Evolutionary conservation across 1,284 basidiomycete species (phyloP).

Genomic region (Naganishia albida): DNA sequence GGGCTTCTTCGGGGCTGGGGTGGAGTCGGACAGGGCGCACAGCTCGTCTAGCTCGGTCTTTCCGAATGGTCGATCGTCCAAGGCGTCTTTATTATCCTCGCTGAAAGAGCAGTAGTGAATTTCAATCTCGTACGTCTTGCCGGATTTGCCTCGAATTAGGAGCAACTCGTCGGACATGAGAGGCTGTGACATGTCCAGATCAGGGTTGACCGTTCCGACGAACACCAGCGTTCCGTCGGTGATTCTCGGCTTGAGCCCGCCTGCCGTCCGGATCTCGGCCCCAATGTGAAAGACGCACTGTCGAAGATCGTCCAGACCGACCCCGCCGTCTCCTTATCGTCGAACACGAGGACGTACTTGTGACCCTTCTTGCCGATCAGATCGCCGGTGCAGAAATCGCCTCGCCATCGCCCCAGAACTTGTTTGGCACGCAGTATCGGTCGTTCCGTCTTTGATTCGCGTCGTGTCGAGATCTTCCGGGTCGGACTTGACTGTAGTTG

Average conservation of each 20-base stretch:
- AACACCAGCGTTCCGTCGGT: conserved; percentile 5
- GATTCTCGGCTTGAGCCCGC: conserved; percentile 1
- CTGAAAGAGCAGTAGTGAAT: conserved; percentile 16
- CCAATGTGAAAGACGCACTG: conserved; percentile 23
- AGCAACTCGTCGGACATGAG: conserved; percentile 17
- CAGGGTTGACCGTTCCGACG: conserved; percentile 1
- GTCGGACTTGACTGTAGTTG: conserved; percentile 9
- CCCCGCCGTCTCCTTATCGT: background rate
- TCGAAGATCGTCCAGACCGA: conserved; percentile 16
- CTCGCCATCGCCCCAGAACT: conserved; percentile 9
- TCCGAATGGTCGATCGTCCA: conserved; percentile 6
- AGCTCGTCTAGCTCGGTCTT: conserved; percentile 1
- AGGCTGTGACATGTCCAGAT: conserved; percentile 9
- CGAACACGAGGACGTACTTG: conserved; percentile 3
- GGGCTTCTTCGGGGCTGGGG: background rate
- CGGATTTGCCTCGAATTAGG: background rate
- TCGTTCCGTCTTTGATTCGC: conserved; percentile 3
- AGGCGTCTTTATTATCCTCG: conserved; percentile 17
- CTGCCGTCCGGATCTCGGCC: background rate
- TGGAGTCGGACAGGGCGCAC: conserved; percentile 2
- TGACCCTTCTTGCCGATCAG: conserved; percentile 17
- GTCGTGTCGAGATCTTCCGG: conserved; percentile 14
- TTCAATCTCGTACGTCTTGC: conserved; percentile 11
- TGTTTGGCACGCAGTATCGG: conserved; percentile 5
- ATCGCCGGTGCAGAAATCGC: conserved; percentile 11